Percentiles rank a stretch among this genome's conserved stretches.
Conservation (phyloP, 108 stramenopile genomes). For the Skeletonema potamos region DNA sequence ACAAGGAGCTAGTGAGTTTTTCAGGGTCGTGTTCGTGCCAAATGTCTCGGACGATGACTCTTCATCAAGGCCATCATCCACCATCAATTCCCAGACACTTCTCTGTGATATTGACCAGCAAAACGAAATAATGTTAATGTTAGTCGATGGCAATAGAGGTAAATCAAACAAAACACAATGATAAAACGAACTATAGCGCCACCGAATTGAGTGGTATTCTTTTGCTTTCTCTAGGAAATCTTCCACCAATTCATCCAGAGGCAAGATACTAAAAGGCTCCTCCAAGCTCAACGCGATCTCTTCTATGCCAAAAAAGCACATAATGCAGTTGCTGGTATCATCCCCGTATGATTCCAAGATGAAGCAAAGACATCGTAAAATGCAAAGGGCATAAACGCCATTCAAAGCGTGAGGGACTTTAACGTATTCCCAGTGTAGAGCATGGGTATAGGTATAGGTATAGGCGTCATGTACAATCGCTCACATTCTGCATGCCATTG, state of each 20-base stretch:
- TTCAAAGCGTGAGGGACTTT: constrained; percentile 59
- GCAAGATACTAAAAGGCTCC: constrained; percentile 87
- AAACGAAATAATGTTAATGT: too few relatives aligned
- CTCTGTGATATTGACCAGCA: too few relatives aligned
- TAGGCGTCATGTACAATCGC: constrained; percentile 68
- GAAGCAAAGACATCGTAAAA: constrained; percentile 65
- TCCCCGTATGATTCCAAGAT: constrained; percentile 79
- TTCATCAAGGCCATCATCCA: background rate
- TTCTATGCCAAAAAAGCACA: constrained; percentile 82
- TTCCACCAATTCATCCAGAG: constrained; percentile 12
- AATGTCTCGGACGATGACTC: background rate
- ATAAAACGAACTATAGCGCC: too few relatives aligned
- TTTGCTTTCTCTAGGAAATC: constrained; percentile 8
- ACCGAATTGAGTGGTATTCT: too few relatives aligned
- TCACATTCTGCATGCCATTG: constrained; percentile 30
- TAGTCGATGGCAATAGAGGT: too few relatives aligned
- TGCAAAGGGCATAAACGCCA: constrained; percentile 57
- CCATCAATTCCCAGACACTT: too few relatives aligned
- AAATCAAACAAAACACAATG: too few relatives aligned
- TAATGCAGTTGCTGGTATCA: constrained; percentile 66
- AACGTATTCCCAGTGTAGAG: constrained; percentile 76
- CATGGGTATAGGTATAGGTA: too few relatives aligned
- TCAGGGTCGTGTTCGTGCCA: background rate
- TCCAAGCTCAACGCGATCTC: constrained; percentile 83
- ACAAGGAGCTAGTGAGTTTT: background rate